Evolutionary conservation across 2,329 filamentous ascomycete species (phyloP).

Genomic region (Verticillium alfalfae): DNA sequence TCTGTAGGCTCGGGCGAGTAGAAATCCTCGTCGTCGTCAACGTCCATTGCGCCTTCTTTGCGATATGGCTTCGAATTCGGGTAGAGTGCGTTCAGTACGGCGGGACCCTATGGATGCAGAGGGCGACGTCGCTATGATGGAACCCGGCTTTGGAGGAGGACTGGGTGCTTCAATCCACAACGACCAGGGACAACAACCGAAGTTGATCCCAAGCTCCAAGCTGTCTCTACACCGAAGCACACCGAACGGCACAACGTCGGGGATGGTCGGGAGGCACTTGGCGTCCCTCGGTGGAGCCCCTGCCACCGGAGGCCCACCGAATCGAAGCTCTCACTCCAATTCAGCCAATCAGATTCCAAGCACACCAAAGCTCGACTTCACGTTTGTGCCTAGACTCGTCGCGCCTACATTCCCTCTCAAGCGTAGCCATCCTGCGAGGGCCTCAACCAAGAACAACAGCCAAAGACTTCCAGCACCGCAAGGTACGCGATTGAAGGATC

Average conservation of each 20-base stretch:
- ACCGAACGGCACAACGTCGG: not conserved
- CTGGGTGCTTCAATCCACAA: not conserved
- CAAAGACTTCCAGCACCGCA: not conserved
- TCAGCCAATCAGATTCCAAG: not conserved
- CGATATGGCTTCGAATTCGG: not conserved
- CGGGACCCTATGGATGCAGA: not conserved
- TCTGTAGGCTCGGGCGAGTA: constrained; percentile 50
- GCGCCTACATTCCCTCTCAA: not conserved
- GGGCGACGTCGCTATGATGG: not conserved
- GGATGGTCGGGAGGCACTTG: not conserved
- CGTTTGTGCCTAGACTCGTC: not conserved
- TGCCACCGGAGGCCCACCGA: not conserved
- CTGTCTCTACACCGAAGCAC: not conserved
- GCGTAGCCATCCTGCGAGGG: not conserved
- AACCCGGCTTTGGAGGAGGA: not conserved
- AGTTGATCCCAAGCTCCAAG: not conserved
- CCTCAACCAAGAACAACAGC: not conserved
- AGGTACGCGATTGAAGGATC: not conserved
- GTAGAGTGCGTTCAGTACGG: not conserved
- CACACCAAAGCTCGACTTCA: not conserved
- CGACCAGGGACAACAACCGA: not conserved
- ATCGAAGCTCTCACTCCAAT: not conserved
- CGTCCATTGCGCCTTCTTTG: constrained; percentile 47
- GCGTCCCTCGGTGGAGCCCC: not conserved
- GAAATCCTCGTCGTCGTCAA: constrained; percentile 64